These are phyloP conservation scores for Collybia sp. DNA, from an alignment of 768 basidiomycete species.

Conservation along the genomic window DNA sequence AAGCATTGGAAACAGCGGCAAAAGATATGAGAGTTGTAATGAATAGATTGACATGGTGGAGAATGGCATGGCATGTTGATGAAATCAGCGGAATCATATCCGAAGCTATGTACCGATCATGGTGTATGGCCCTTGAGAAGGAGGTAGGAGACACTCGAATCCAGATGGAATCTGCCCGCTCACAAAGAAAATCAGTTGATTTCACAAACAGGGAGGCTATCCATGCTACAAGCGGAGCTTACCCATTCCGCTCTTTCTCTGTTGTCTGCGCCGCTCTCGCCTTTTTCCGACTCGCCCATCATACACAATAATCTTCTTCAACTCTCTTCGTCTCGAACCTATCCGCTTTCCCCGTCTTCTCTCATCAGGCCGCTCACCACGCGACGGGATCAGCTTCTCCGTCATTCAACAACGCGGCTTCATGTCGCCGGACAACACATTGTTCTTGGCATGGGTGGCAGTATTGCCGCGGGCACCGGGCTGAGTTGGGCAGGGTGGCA, in stretches of 20 bases:
- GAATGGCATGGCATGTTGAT: conserved; percentile 38
- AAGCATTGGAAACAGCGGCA: conserved; percentile 31
- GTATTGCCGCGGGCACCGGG: conserved; percentile 43
- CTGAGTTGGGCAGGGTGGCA: conserved; percentile 61
- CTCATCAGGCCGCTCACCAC: conserved; percentile 47
- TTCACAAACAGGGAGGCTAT: conserved; percentile 58
- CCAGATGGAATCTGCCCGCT: neutral
- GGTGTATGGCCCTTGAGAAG: conserved; percentile 46
- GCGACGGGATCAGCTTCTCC: conserved; percentile 50
- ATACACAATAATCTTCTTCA: conserved; percentile 58
- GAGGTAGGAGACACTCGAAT: conserved; percentile 28
- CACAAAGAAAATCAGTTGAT: conserved; percentile 41
- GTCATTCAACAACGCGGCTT: conserved; percentile 50
- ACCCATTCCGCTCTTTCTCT: conserved; percentile 35
- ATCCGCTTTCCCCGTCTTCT: conserved; percentile 35
- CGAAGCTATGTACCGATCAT: conserved; percentile 30
- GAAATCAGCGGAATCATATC: conserved; percentile 36
- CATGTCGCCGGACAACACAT: conserved; percentile 62
- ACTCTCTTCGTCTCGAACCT: conserved; percentile 39
- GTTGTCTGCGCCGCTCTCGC: conserved; percentile 28
- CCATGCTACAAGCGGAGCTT: conserved; percentile 38
- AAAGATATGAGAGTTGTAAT: conserved; percentile 33
- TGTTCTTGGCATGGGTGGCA: conserved; percentile 44
- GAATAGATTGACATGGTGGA: conserved; percentile 43
- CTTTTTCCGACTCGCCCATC: conserved; percentile 46